Evolutionary conservation across 768 basidiomycete genomes (phyloP), one percentile per base, ranked within the genome.

Genomic region (Lactarius sp.): DNA sequence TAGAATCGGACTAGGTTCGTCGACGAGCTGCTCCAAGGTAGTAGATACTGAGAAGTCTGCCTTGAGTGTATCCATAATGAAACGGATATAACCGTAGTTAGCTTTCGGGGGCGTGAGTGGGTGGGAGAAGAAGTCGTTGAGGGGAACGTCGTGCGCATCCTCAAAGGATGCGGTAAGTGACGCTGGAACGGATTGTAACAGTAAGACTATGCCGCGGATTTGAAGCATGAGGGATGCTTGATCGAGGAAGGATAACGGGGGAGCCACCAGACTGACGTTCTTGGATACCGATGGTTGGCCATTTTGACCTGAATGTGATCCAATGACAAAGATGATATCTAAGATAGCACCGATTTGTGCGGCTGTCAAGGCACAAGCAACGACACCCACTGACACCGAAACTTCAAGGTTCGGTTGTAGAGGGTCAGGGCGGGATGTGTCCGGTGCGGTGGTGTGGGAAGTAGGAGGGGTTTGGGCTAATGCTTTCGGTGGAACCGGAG

Each of bases 31-130:
- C 47, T 56, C 52, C 49, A 67, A 33, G 6, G 60, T 61, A 5
- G 67, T 68, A 12, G 58, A 52, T 6, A 68, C 61, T 22, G 65
- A 66, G 10, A 55, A 56, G 39, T 59, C 54, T n/a, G 64, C 70
- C 56, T 56, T 66, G 39, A 74, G 50, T 3, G 51, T 52, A 71
- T 71, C 59, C 63, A 75, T 50, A 70, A 72, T 36, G 67, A 76
- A 6, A 66, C 90, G 84, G 53, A 83, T 67, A 69, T 83, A 90
- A 36, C 81, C 78, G 52, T 75, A 72, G 9, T 75, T 70, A 7
- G 84, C 70, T 42, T 68, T 72, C 16, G 84, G 86, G 50, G 87
- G 85, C 6, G 79, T 71, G n/a, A 88, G 74, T 2, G 88, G 88
- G 27, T 77, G 79, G 20, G 77, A 72, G 70, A 86, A 89, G 70